Percentiles rank a stretch among this genome's conserved stretches.
Conservation (phyloP, 2,329 filamentous ascomycete species). For the Colletotrichum limetticola region DNA sequence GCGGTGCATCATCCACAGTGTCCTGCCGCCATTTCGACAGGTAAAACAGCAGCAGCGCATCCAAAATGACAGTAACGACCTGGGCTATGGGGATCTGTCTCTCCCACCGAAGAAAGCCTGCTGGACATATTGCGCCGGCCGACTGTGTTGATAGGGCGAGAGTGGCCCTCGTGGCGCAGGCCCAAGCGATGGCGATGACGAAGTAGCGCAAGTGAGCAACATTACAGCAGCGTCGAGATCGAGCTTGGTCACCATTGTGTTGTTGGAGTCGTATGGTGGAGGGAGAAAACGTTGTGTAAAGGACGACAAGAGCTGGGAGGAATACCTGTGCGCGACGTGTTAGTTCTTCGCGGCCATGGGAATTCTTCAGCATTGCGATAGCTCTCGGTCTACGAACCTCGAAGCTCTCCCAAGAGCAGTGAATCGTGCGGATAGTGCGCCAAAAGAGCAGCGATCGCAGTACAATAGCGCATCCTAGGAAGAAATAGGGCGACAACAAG, state of each 20-base stretch:
- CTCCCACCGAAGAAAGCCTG: conserved; percentile 38
- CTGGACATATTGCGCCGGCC: conserved; percentile 45
- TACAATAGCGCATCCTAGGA: conserved; percentile 40
- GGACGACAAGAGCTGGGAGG: conserved; percentile 42
- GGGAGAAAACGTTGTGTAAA: conserved; percentile 38
- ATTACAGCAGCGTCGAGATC: conserved; percentile 19
- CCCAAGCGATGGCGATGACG: conserved; percentile 44
- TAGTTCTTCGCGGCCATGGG: background rate
- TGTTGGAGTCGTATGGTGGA: conserved; percentile 39
- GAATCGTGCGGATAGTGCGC: conserved; percentile 44
- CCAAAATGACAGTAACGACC: conserved; percentile 40
- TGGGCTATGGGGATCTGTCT: conserved; percentile 44
- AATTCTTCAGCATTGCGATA: background rate
- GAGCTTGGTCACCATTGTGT: conserved; percentile 34
- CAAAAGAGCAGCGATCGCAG: conserved; percentile 44
- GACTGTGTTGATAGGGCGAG: conserved; percentile 39
- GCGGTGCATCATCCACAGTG: conserved; percentile 37
- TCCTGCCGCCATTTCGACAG: conserved; percentile 42
- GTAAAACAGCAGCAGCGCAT: conserved; percentile 44
- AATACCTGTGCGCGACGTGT: conserved; percentile 40
- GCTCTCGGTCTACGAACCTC: conserved; percentile 40
- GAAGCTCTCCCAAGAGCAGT: conserved; percentile 47
- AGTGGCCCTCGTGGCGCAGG: conserved; percentile 42
- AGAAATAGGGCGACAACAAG: conserved; percentile 31
- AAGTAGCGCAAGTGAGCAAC: conserved; percentile 35